Conservation (phyloP, 805 yeast genomes). For the Saturnispora mendoncae region DNA sequence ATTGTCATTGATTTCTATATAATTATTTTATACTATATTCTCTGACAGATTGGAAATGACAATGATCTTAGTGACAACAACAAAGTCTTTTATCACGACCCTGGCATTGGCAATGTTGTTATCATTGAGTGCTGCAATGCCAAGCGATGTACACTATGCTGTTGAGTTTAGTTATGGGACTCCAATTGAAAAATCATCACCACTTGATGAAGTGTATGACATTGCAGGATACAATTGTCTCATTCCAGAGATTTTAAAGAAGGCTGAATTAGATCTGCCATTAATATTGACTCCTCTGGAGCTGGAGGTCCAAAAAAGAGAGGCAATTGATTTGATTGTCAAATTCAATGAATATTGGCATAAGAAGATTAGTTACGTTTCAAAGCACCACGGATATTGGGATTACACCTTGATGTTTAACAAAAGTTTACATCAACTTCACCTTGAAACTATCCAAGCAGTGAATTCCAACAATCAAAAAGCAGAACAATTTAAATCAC, state of each 20-base stretch:
- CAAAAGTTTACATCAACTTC: constrained; percentile 13
- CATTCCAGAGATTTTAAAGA: not conserved
- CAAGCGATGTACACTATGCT: no score
- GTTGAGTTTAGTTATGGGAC: no score
- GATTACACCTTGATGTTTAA: constrained; percentile 13
- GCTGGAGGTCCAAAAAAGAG: constrained; percentile 13
- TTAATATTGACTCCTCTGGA: not conserved
- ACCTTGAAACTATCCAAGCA: constrained; percentile 2
- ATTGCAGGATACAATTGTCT: not conserved
- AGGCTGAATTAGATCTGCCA: not conserved
- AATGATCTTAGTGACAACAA: no score
- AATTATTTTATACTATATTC: no score
- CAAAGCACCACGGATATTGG: constrained; percentile 16
- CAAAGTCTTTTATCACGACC: no score
- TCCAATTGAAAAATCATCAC: not conserved
- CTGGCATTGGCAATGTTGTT: no score
- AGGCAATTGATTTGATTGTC: constrained; percentile 17
- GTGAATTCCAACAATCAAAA: not conserved
- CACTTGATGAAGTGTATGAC: not conserved
- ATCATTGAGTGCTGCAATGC: no score
- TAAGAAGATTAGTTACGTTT: constrained; percentile 3
- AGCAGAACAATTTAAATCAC: not conserved
- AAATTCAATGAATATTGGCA: constrained; percentile 8
- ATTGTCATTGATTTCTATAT: no score
- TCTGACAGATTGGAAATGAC: no score